Conservation (phyloP, 1,284 basidiomycete genomes). For the Cerioporus squamosus region DNA sequence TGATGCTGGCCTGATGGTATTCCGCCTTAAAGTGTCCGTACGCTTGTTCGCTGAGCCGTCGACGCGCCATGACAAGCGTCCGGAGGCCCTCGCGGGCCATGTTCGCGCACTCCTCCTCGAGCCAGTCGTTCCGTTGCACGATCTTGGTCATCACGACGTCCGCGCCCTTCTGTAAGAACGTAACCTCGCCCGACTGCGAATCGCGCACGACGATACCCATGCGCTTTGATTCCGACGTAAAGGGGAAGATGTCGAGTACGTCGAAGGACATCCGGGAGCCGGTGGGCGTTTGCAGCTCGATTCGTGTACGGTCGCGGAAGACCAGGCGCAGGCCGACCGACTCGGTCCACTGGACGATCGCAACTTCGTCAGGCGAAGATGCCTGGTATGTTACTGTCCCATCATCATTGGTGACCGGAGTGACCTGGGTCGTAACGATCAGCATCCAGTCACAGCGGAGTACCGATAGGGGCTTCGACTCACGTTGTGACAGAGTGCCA, state of each 20-base stretch:
- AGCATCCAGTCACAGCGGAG: neutral
- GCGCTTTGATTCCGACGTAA: constrained; percentile 98
- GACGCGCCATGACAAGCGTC: constrained; percentile 91
- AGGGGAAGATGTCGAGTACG: constrained; percentile 94
- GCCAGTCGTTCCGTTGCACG: constrained; percentile 97
- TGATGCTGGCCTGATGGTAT: constrained; percentile 82
- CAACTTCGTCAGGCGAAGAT: constrained; percentile 98
- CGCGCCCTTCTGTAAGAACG: constrained; percentile 96
- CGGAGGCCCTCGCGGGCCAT: constrained; percentile 98
- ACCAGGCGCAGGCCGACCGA: constrained; percentile 90
- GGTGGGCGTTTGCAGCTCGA: constrained; percentile 76
- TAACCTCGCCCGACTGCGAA: constrained; percentile 72
- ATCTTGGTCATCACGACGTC: constrained; percentile 97
- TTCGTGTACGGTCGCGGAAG: constrained; percentile 86
- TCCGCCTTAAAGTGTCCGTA: constrained; percentile 78
- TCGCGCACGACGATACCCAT: constrained; percentile 98
- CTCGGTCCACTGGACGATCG: constrained; percentile 98
- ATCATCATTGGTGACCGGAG: constrained; percentile 94
- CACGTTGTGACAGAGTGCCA: constrained; percentile 97
- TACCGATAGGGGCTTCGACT: constrained; percentile 27
- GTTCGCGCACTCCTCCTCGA: constrained; percentile 98
- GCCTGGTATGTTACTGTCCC: constrained; percentile 96
- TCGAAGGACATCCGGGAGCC: constrained; percentile 75
- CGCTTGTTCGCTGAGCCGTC: constrained; percentile 69
- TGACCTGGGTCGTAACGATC: constrained; percentile 63